These are phyloP conservation scores for Juglanconis oblonga DNA, from an alignment of 2,329 filamentous ascomycete species.

Conservation along the genomic window DNA sequence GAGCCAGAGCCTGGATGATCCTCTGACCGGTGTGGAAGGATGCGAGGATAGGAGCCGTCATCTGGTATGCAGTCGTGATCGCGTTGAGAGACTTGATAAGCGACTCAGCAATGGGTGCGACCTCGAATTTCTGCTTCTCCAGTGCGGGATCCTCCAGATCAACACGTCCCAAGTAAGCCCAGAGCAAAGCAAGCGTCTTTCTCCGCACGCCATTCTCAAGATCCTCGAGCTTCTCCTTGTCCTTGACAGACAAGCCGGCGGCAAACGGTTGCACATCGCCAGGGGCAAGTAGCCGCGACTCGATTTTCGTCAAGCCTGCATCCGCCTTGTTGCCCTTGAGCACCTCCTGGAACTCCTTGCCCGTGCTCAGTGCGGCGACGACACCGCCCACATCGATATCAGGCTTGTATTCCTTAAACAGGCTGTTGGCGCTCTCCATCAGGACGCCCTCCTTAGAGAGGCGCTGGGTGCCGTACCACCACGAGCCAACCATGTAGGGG, in stretches of 20 bases:
- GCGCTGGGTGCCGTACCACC: conserved; percentile 97
- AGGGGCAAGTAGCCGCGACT: conserved; percentile 71
- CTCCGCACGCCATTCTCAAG: conserved; percentile 76
- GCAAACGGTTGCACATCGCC: conserved; percentile 51
- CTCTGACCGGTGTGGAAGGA: conserved; percentile 82
- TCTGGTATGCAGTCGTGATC: conserved; percentile 84
- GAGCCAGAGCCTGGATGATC: conserved; percentile 84
- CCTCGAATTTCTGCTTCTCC: conserved; percentile 83
- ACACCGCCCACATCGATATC: conserved; percentile 77
- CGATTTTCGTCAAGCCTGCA: conserved; percentile 75
- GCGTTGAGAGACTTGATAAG: conserved; percentile 84
- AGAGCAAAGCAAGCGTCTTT: conserved; percentile 85
- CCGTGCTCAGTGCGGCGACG: conserved; percentile 76
- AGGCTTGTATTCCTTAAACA: conserved; percentile 92
- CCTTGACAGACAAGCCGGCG: conserved; percentile 65
- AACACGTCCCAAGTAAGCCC: conserved; percentile 90
- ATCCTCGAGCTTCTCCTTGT: conserved; percentile 73
- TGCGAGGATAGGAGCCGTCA: conserved; percentile 75
- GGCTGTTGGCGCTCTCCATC: conserved; percentile 87
- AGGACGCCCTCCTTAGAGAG: conserved; percentile 91
- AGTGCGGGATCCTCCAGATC: conserved; percentile 76
- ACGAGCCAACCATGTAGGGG: conserved; percentile 89
- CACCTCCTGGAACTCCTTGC: conserved; percentile 77
- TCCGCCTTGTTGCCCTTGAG: conserved; percentile 78
- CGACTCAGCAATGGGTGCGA: conserved; percentile 80